Base-by-base conservation (phyloP, 768 basidiomycete genomes). In the Trametes meyenii region DNA sequence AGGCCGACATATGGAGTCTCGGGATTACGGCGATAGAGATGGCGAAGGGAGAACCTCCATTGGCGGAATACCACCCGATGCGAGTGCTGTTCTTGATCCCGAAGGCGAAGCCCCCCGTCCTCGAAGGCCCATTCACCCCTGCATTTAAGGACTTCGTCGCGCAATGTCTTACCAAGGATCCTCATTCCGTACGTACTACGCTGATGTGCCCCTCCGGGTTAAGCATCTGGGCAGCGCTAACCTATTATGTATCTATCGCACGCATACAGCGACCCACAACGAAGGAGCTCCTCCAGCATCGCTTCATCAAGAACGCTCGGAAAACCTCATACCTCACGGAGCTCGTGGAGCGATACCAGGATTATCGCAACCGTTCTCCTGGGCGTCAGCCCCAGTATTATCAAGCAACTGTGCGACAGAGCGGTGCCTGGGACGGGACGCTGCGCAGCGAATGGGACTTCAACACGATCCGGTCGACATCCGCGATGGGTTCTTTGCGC, bases 61-160 rank as follows among this genome's bases (percentile, higher is more conserved):
- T 98, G 58, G 91, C 94, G 4, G 96, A 98, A 73, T 96, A 98
- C 73, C 97, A 98, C 70, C 97, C 96, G 0, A 98, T 98, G 97
- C 86, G 97, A 29, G 96, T 99, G 1, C 81, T 99, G 55, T 98
- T 98, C 79, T 81, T 98, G 50, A 99, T 98, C 64, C 97, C 97
- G 2, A 97, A 98, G 76, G 94, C 96, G 17, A 93, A 94, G 65
- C 89, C 97, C 5, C 97, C 97, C 5, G 83, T 85, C 11, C 79
- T 99, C 50, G 96, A 98, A 68, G 95, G 93, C 1, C 71, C 85
- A 23, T 98, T 96, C 72, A 90, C 89, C 16, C 67, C 81, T 3
- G 85, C 87, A 1, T 98, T 98, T 80, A 96, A 96, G 71, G 96
- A 98, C 66, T 99, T 99, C 69, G 88, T 98, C 19, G 76, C 84